A percentile compares a stretch with the other conserved stretches of the same genome.
These are phyloP conservation scores for Guadua angustifolia DNA, from an alignment of 176 grass and related monocot species.

Conservation along the genomic window DNA sequence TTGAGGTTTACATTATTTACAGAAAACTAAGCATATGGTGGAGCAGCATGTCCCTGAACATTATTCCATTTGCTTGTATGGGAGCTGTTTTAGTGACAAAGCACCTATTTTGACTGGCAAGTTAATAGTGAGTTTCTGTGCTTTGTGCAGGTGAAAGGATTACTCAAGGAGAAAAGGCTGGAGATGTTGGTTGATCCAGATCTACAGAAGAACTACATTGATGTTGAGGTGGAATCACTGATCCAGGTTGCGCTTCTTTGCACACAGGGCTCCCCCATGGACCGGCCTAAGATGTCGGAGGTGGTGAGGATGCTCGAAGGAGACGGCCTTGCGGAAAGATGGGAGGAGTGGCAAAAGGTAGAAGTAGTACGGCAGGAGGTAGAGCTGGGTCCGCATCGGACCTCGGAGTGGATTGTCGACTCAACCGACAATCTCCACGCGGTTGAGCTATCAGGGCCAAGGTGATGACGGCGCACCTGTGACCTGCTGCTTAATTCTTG, in stretches of 20 bases:
- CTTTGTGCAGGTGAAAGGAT: conserved; percentile 74
- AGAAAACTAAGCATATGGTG: conserved; percentile 6
- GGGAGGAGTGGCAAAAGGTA: conserved; percentile 93
- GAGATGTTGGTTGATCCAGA: conserved; percentile 79
- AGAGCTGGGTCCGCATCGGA: conserved; percentile 56
- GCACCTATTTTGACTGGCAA: neutral
- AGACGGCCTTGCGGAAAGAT: conserved; percentile 74
- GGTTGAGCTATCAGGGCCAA: conserved; percentile 75
- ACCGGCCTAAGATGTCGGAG: conserved; percentile 90
- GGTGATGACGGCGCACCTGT: conserved; percentile 45
- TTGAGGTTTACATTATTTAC: neutral
- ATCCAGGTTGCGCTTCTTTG: conserved; percentile 89
- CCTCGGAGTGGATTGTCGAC: conserved; percentile 78
- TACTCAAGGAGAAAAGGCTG: conserved; percentile 81
- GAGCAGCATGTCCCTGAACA: neutral
- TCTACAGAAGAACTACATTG: conserved; percentile 71
- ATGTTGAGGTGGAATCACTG: conserved; percentile 76
- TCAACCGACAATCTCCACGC: conserved; percentile 77
- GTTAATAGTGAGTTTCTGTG: conserved; percentile 4
- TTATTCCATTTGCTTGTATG: neutral
- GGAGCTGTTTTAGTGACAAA: neutral
- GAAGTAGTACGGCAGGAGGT: conserved; percentile 75
- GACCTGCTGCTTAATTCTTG: conserved; percentile 45
- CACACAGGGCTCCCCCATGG: conserved; percentile 72
- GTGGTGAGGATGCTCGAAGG: conserved; percentile 94